These are phyloP conservation scores for Dissophora globulifera DNA, from an alignment of 192 early-diverging fungal species.

Conservation along the genomic window DNA sequence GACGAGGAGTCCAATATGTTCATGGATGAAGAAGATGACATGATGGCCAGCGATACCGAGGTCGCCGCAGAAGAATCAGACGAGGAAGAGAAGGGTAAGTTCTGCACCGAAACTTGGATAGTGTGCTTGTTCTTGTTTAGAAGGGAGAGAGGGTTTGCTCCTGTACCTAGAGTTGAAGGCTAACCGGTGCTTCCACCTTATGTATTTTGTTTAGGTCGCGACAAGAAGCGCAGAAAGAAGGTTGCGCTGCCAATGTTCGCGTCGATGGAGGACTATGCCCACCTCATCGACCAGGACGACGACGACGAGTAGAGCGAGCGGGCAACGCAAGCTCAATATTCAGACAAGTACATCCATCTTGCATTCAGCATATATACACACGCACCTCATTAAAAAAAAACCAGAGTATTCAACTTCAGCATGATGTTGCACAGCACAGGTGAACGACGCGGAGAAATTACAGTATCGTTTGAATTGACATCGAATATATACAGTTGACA, in stretches of 20 bases:
- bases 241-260: constrained; percentile 72
- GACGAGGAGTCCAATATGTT: constrained; percentile 66
- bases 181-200: no score
- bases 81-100: constrained; percentile 60
- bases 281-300: constrained; percentile 49
- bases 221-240: constrained; percentile 67
- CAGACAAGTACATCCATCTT: constrained; percentile 5
- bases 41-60: constrained; percentile 63
- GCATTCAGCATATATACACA: not conserved
- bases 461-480: no score
- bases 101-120: no score
- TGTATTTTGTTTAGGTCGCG: constrained; percentile 16
- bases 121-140: no score
- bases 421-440: no score
- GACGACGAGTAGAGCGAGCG: constrained; percentile 38
- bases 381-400: no score
- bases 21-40: constrained; percentile 70
- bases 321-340: no score
- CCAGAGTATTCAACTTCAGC: no score
- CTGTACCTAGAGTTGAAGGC: no score
- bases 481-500: no score
- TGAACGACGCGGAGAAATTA: no score
- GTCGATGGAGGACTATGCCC: constrained; percentile 77
- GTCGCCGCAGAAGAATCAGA: constrained; percentile 59
- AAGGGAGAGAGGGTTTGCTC: no score